phyloP scores from a whole-genome alignment of 2,329 filamentous ascomycete species.

The Fusarium drepaniforme region DNA sequence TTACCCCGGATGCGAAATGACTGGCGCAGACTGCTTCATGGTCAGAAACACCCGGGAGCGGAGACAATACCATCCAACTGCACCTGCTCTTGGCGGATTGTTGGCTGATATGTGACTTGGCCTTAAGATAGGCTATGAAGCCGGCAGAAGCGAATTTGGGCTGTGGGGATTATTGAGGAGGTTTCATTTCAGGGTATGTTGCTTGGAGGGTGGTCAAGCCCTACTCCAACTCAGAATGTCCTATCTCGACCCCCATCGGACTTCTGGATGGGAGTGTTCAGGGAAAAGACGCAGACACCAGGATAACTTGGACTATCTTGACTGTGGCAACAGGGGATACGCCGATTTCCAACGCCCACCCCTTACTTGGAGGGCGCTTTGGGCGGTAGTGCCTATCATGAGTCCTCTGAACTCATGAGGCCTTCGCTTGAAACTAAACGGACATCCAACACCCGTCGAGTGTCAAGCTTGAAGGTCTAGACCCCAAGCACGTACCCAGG shows the following conservation, averaged over 20 bases:
- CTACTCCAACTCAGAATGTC: too few species aligned
- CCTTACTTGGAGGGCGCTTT: background rate
- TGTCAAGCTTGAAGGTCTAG: background rate
- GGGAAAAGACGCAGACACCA: background rate
- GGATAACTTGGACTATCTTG: background rate
- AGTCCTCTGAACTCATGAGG: background rate
- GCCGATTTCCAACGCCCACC: background rate
- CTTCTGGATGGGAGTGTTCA: background rate
- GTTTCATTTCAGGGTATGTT: background rate
- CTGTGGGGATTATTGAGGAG: background rate
- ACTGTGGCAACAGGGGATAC: background rate
- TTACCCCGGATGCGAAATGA: conserved; percentile 27
- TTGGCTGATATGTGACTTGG: background rate
- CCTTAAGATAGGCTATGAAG: background rate
- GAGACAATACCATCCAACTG: background rate
- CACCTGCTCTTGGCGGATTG: background rate
- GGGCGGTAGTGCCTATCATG: background rate
- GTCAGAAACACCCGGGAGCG: background rate
- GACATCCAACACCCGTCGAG: background rate
- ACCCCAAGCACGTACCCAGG: background rate
- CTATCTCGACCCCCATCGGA: background rate
- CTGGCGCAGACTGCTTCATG: conserved; percentile 3
- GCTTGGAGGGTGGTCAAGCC: background rate
- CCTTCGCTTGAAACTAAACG: background rate
- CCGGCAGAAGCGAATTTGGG: background rate